Base-by-base conservation (phyloP, 129 eudicot species). In the Flaveria bidentis region DNA sequence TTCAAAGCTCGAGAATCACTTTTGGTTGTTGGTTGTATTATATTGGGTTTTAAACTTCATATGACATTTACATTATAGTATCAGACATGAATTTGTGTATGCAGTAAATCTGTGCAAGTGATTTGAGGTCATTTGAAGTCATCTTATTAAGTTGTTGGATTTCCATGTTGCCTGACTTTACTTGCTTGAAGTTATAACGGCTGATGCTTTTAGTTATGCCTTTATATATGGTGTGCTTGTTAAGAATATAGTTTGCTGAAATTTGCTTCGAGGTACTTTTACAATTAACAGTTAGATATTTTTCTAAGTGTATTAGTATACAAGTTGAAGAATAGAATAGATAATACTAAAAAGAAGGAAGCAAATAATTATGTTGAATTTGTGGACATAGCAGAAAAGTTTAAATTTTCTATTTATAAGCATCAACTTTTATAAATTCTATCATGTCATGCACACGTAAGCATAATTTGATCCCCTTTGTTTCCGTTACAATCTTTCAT, bases 21-120 rank as follows among this genome's bases (percentile, higher is more conserved):
- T 62, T 63, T 63, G 22, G 22, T 14, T 63, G 33, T 63, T 62
- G 33, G 46, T 28, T 63, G 50, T 45, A 45, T 45, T 45, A 45
- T 45, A 45, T 36, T 61, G 47, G 15, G 69, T 63, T 63, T 63
- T 10, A 13, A 63, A 63, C 69, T 63, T 63, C 46, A 15, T 14
- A 30, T 28, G 12, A 63, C 20, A 33, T 28, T 15, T 33, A 30
- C 20, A 33, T 51, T 7, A 51, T 51, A 16, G 20, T 51, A 51
- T 63, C 22, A 28, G 4, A 60, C 67, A 23, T 60, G 39, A 60
- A 39, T 26, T 60, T 25, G 2, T 60, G 67, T 25, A 60, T 60
- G 17, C 41, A 23, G 5, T 23, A 25, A 11, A 20, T 23, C 1
- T 57, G 64, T 57, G 64, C 64, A 57, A 57, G 64, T 57, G 15